Percentiles rank a stretch among this genome's conserved stretches.
These are phyloP conservation scores for Torulaspora franciscae DNA, from an alignment of 805 yeast genomes.

Conservation along the genomic window DNA sequence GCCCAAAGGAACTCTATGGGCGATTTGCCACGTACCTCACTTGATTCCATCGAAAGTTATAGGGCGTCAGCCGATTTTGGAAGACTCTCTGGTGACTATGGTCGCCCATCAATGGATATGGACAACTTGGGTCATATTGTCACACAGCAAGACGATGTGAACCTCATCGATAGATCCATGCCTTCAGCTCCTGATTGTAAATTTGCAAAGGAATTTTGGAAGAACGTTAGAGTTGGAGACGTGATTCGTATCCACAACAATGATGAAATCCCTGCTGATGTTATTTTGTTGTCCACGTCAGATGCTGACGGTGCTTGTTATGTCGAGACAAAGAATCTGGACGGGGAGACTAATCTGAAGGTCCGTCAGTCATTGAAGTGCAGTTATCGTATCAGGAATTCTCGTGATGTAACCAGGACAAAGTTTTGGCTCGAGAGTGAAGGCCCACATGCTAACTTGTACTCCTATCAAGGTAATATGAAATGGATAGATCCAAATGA, in stretches of 20 bases:
- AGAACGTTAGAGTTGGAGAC: slow-evolving; percentile 68
- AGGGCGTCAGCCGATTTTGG: slow-evolving; percentile 30
- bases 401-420: slow-evolving; percentile 46
- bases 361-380: slow-evolving; percentile 69
- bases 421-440: slow-evolving; percentile 73
- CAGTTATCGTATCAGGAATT: slow-evolving; percentile 45
- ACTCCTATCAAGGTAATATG: slow-evolving; percentile 69
- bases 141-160: slow-evolving; percentile 53
- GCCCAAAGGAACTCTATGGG: slow-evolving; percentile 24
- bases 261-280: slow-evolving; percentile 78
- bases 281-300: slow-evolving; percentile 57
- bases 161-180: slow-evolving; percentile 53
- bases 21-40: slow-evolving; percentile 36
- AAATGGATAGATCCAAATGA: slow-evolving; percentile 41
- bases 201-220: slow-evolving; percentile 48
- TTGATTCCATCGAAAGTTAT: slow-evolving; percentile 36
- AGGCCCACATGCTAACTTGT: slow-evolving; percentile 76
- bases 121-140: slow-evolving; percentile 55
- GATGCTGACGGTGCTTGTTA: slow-evolving; percentile 67
- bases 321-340: slow-evolving; percentile 76
- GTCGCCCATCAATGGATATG: slow-evolving; percentile 35
- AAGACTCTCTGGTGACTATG: slow-evolving; percentile 28
- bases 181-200: slow-evolving; percentile 37
- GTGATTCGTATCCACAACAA: slow-evolving; percentile 62
- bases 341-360: slow-evolving; percentile 76